Conservation (phyloP, 768 basidiomycete species). For the Podaxis rugospora region DNA sequence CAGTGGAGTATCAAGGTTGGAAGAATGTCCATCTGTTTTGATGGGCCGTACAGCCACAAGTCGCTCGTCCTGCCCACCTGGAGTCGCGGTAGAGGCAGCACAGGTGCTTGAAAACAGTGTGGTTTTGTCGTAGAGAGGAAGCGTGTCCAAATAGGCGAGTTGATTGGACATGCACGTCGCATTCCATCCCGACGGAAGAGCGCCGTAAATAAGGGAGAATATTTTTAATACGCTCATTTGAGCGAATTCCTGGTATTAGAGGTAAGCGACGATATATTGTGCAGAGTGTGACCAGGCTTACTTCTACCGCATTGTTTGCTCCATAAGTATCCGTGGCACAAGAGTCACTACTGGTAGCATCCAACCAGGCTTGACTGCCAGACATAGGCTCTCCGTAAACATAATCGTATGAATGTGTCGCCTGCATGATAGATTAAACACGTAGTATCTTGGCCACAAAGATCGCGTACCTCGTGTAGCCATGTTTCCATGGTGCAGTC, state of each 20-base stretch:
- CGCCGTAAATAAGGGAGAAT: slow-evolving; percentile 20
- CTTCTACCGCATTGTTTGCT: slow-evolving; percentile 22
- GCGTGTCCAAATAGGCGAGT: slow-evolving; percentile 18
- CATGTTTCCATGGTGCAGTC: slow-evolving; percentile 21
- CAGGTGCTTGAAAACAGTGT: slow-evolving; percentile 26
- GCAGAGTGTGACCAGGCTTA: not conserved
- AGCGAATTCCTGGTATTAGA: slow-evolving; percentile 23
- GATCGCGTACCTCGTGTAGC: slow-evolving; percentile 26
- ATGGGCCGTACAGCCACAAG: not conserved
- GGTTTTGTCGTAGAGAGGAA: slow-evolving; percentile 20
- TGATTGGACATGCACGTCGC: slow-evolving; percentile 26
- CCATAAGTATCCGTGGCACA: slow-evolving; percentile 29
- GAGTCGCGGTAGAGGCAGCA: slow-evolving; percentile 3
- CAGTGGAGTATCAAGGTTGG: not conserved
- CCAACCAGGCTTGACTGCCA: slow-evolving; percentile 16
- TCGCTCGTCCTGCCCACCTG: no score
- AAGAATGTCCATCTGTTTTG: not conserved
- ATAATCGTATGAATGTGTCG: slow-evolving; percentile 29
- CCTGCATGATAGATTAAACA: slow-evolving; percentile 9
- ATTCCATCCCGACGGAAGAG: slow-evolving; percentile 21
- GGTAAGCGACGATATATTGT: not conserved
- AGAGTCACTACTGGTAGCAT: slow-evolving; percentile 20
- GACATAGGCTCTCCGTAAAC: slow-evolving; percentile 17
- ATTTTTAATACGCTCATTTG: slow-evolving; percentile 24
- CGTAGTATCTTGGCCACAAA: not conserved